Percentiles rank a stretch among this genome's conserved stretches.
phyloP scores from a whole-genome alignment of 1,284 basidiomycete genomes.

The Rhodotorula sp. region DNA sequence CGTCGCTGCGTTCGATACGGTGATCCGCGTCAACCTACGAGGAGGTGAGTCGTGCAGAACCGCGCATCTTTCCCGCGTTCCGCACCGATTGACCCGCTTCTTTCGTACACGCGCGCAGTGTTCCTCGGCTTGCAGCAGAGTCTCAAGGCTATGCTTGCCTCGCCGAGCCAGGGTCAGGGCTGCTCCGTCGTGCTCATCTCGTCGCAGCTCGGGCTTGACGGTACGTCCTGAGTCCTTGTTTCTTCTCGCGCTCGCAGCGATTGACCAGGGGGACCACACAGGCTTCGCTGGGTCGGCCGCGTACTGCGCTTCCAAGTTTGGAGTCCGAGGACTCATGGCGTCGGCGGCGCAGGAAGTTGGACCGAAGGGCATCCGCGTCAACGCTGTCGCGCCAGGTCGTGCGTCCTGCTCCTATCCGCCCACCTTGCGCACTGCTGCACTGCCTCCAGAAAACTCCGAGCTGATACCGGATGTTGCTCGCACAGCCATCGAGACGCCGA shows the following conservation, averaged over 20 bases:
- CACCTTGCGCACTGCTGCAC: too few species aligned
- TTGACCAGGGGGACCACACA: slow-evolving; percentile 2
- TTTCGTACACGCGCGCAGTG: slow-evolving; percentile 5
- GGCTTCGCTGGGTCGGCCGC: slow-evolving; percentile 35
- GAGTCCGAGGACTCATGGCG: slow-evolving; percentile 43
- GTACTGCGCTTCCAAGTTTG: slow-evolving; percentile 46
- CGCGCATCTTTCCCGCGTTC: background rate
- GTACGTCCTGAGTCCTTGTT: background rate
- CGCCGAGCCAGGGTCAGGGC: slow-evolving; percentile 37
- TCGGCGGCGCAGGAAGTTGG: slow-evolving; percentile 52
- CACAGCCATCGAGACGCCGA: slow-evolving; percentile 41
- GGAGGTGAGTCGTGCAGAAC: slow-evolving; percentile 1
- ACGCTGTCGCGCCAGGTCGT: slow-evolving; percentile 57
- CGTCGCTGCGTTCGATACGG: slow-evolving; percentile 9
- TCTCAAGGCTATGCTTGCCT: slow-evolving; percentile 38
- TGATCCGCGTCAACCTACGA: slow-evolving; percentile 21
- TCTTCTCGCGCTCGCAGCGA: too few species aligned
- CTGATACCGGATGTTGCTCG: too few species aligned
- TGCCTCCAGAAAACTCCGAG: too few species aligned
- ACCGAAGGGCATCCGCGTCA: slow-evolving; percentile 59
- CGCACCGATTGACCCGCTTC: background rate
- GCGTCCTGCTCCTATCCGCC: background rate
- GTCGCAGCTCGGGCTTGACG: slow-evolving; percentile 44
- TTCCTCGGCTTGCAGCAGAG: slow-evolving; percentile 44
- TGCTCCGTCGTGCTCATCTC: slow-evolving; percentile 43